Evolutionary conservation across 164 flowering plant species (phyloP).

Genomic region (Echeveria elegans): DNA sequence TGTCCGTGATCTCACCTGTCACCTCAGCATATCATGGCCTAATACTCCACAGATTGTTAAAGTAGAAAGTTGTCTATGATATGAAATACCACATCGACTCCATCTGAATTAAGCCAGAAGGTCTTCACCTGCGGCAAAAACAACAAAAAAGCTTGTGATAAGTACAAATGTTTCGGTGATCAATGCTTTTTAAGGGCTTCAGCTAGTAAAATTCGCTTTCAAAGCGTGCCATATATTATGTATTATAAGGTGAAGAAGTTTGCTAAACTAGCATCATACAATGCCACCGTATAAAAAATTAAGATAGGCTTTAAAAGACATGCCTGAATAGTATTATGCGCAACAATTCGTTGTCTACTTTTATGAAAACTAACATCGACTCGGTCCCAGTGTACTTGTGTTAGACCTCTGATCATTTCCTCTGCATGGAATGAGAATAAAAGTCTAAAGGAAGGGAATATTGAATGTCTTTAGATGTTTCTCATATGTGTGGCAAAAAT

Average conservation of each 20-base stretch:
- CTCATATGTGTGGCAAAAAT: background rate
- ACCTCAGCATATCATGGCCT: slow-evolving; percentile 8
- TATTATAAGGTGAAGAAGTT: no score
- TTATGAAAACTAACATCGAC: slow-evolving; percentile 85
- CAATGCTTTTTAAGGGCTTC: no score
- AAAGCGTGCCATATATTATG: no score
- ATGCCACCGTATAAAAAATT: no score
- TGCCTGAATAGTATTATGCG: slow-evolving; percentile 91
- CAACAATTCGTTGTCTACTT: slow-evolving; percentile 67
- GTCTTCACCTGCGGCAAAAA: slow-evolving; percentile 55
- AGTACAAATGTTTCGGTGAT: background rate
- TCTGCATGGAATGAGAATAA: slow-evolving; percentile 30
- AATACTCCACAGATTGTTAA: slow-evolving; percentile 19
- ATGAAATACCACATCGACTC: slow-evolving; percentile 76
- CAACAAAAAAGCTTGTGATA: slow-evolving; percentile 1
- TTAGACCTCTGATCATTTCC: slow-evolving; percentile 87
- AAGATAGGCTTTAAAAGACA: slow-evolving; percentile 17
- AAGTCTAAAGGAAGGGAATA: background rate
- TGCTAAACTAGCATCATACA: no score
- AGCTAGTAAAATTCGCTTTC: no score
- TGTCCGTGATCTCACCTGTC: background rate
- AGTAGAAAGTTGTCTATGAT: slow-evolving; percentile 80
- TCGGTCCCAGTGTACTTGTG: slow-evolving; percentile 80
- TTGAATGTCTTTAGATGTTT: background rate
- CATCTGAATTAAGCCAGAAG: slow-evolving; percentile 91